Evolutionary conservation across 78 protist species (phyloP), one percentile per base, ranked within the genome.

Genomic region (Polysphondylium violaceum): DNA sequence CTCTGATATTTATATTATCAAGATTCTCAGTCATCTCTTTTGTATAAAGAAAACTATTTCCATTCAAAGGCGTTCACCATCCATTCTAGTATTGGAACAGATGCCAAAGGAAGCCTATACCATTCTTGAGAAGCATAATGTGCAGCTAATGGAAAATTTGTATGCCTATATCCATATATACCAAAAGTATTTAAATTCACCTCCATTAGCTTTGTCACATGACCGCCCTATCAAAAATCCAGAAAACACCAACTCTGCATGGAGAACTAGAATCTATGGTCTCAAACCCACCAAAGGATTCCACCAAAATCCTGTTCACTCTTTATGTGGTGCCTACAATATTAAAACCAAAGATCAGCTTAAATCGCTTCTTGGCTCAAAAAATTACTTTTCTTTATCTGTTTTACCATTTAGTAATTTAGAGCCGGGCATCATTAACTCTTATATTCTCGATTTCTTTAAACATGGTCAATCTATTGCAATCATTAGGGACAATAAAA

Each of bases 361-460:
- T 8, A 31, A 11, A 36, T n/a, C n/a, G 9, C 29, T n/a, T 3
- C 33, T 63, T 16, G 38, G 35, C 61, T 44, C 87, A 8, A 76
- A 27, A 6, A 40, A 35, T 0, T 44, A 76, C 41, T n/a, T 76
- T 7, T 41, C 44, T 35, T 16, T 36, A 7, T 47, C 50, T 29
- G 36, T 61, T 23, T 38, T 76, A 44, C 87, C 87, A 44, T 36
- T 61, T 41, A 36, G 72, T 43, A 11, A 76, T 23, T 6, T 44
- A 6, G 25, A 76, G 7, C 38, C 51, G 16, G 19, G 12, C 1
- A 14, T 17, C 1, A 23, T 29, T 0, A 76, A 76, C 25, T 44
- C 65, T 3, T 76, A 76, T 27, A 38, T 76, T 7, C 21, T 76
- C 16, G 87, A 76, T 63, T 76, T 76, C 50, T 63, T 43, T 56